These are phyloP conservation scores for Hypoxylon sp. DNA, from an alignment of 2,329 filamentous ascomycete species.

Conservation along the genomic window DNA sequence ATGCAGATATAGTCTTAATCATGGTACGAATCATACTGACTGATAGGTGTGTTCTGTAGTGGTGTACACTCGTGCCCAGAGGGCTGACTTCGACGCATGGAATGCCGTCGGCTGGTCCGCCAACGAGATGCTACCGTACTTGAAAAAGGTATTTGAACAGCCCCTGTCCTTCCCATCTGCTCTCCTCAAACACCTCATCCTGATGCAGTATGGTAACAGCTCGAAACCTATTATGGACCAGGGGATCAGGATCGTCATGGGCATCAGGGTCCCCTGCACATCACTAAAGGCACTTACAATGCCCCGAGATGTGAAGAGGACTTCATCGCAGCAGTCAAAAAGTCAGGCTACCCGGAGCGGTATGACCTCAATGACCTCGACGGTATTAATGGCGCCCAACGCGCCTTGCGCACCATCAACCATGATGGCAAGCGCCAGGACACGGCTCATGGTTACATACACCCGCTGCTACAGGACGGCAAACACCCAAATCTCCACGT, in stretches of 20 bases:
- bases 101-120: constrained; percentile 41
- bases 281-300: background rate
- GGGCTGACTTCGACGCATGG: constrained; percentile 45
- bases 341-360: background rate
- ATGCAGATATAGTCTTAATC: too few relatives aligned
- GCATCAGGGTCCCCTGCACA: background rate
- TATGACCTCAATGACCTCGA: background rate
- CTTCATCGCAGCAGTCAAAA: background rate
- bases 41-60: background rate
- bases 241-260: constrained; percentile 53
- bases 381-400: background rate
- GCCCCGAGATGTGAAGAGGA: constrained; percentile 11
- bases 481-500: constrained; percentile 67
- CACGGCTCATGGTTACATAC: constrained; percentile 65
- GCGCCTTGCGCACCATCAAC: constrained; percentile 35
- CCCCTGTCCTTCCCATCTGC: constrained; percentile 1
- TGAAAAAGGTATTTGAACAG: constrained; percentile 61
- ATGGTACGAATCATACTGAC: background rate
- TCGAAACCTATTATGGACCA: constrained; percentile 7
- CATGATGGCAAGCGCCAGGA: constrained; percentile 67
- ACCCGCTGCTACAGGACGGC: constrained; percentile 63
- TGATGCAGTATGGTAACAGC: constrained; percentile 1
- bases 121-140: constrained; percentile 60
- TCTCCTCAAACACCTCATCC: background rate
- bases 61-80: constrained; percentile 44